A percentile compares a stretch with the other conserved stretches of the same genome.
Evolutionary conservation across 352 stramenopile species (phyloP).

Genomic region (Phytophthora vignae): DNA sequence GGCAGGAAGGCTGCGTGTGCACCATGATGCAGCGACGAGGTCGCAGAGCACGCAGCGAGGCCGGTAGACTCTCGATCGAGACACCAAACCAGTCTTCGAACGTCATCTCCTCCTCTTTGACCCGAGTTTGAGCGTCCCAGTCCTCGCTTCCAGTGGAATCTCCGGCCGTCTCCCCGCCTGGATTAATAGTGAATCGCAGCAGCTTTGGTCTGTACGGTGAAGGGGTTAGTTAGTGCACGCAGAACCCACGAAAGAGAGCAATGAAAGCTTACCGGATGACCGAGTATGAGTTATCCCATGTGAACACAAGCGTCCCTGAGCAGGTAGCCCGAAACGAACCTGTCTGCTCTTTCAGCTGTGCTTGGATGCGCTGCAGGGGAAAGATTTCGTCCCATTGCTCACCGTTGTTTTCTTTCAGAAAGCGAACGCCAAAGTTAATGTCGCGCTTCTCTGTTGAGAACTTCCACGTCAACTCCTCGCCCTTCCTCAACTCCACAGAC

Average conservation of each 20-base stretch:
- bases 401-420: slow-evolving; percentile 47
- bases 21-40: slow-evolving; percentile 64
- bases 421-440: slow-evolving; percentile 61
- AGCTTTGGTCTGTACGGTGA: slow-evolving; percentile 47
- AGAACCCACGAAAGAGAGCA: neutral
- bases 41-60: slow-evolving; percentile 35
- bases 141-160: slow-evolving; percentile 24
- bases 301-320: slow-evolving; percentile 59
- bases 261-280: slow-evolving; percentile 48
- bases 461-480: slow-evolving; percentile 58
- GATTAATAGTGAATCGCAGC: slow-evolving; percentile 46
- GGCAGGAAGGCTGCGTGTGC: slow-evolving; percentile 52
- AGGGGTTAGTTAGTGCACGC: neutral
- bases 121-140: slow-evolving; percentile 40
- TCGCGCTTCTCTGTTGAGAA: slow-evolving; percentile 61
- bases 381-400: slow-evolving; percentile 49
- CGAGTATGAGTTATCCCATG: slow-evolving; percentile 74
- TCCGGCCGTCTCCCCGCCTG: slow-evolving; percentile 7
- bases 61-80: slow-evolving; percentile 48
- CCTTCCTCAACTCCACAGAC: slow-evolving; percentile 51
- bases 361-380: slow-evolving; percentile 40
- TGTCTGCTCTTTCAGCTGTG: slow-evolving; percentile 45
- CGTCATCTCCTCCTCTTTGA: slow-evolving; percentile 51
- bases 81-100: slow-evolving; percentile 75
- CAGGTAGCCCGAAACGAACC: slow-evolving; percentile 44